Evolutionary conservation across 768 basidiomycete species (phyloP), one percentile per base, ranked within the genome.

Genomic region (Pluteus cervinus): DNA sequence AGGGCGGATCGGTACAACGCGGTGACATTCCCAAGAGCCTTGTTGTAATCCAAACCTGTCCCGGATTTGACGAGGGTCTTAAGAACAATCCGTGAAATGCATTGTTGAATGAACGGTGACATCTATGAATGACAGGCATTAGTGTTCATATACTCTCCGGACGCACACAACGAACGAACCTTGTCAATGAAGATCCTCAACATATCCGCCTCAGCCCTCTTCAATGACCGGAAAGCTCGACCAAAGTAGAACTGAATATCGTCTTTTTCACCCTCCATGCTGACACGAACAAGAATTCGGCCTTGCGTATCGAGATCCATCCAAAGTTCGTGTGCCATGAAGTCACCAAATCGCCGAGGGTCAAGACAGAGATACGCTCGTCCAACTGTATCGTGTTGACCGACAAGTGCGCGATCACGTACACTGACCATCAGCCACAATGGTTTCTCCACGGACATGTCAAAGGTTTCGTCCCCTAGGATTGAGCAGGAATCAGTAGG

Each of bases 211-310:
- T 98, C 91, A 0, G 91, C 88, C 22, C 92, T 69, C 62, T 97
- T 97, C 48, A 99, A 57, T 25, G 82, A 89, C 31, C 94, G 73
- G 72, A 99, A 99, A 3, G 84, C 94, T 22, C 92, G 75, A 18
- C 96, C 96, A 52, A 98, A 99, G 68, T 86, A 93, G 68, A 96
- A 99, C 48, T 87, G 87, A 6, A 91, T 88, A 55, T 99, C 96
- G 50, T 96, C 92, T 61, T 94, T 92, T 71, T 98, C 96, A 37
- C 93, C 92, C 54, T 99, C 96, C 92, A 98, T 96, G 54, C 90
- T 93, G 41, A 98, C 75, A 14, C 96, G 76, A 22, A 96, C 66
- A 24, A 96, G 63, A 34, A 97, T 73, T 23, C 90, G 76, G 4
- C 96, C 92, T 37, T 79, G 73, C 0, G 82, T 79, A 53, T 97